Conservation (phyloP, 148 eudicot species). For the Rhododendron griersonianum region DNA sequence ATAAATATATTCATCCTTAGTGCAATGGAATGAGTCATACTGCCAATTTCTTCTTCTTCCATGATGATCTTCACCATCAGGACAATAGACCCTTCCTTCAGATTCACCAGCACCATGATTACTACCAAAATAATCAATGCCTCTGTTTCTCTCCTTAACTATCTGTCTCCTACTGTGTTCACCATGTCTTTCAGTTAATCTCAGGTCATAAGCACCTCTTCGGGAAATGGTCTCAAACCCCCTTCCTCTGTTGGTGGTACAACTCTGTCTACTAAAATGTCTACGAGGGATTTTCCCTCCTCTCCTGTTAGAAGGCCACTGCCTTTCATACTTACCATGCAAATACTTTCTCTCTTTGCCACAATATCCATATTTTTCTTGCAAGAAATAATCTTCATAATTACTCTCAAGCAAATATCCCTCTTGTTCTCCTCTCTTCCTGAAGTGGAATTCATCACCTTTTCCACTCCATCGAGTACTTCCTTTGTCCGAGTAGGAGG, state of each 20-base stretch:
- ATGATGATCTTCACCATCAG: constrained; percentile 8
- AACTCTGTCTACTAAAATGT: constrained; percentile 7
- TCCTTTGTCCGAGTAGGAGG: constrained; percentile 7
- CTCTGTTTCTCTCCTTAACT: constrained; percentile 10
- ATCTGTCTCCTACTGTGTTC: constrained; percentile 5
- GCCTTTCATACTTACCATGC: constrained; percentile 5
- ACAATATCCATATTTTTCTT: constrained; percentile 12
- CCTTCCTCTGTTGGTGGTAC: constrained; percentile 3
- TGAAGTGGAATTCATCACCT: constrained; percentile 11
- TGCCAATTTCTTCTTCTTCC: constrained; percentile 13
- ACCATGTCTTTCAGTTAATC: constrained; percentile 1
- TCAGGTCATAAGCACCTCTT: neutral
- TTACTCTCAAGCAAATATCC: neutral
- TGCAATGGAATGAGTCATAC: constrained; percentile 17
- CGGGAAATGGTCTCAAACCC: constrained; percentile 8
- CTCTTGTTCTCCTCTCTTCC: constrained; percentile 4
- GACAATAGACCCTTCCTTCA: neutral
- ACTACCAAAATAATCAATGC: constrained; percentile 4
- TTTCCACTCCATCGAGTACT: constrained; percentile 11
- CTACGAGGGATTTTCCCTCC: constrained; percentile 14
- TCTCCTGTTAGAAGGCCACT: constrained; percentile 19
- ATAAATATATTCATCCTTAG: constrained; percentile 10
- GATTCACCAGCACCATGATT: constrained; percentile 2
- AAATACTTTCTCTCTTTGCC: constrained; percentile 11
- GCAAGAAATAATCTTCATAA: constrained; percentile 6